Base-by-base conservation (phyloP, 2,329 filamentous ascomycete species). In the Talaromyces sp. region DNA sequence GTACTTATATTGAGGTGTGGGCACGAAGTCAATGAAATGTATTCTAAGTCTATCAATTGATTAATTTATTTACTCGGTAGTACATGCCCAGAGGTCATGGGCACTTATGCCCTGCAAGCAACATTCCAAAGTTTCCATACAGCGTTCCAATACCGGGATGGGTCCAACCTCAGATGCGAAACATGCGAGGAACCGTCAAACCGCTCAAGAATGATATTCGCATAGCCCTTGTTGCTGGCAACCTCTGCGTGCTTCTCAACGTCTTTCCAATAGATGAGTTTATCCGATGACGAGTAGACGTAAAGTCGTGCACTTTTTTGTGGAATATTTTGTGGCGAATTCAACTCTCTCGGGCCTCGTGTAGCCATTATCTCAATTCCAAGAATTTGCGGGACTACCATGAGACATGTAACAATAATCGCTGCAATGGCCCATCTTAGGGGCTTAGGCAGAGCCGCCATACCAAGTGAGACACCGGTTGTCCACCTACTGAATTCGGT, bases 151-250 rank as follows among this genome's bases (percentile, higher is more conserved):
- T 63, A 63, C 39, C 61, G 33, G 35, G 52, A 54, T 27, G 61
- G 50, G n/a, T 63, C 61, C 27, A 57, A 22, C 24, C 41, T 63
- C 19, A 63, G 7, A 48, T 63, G 61, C 14, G 61, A 63, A 22
- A 63, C 61, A 63, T 63, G 61, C 19, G 50, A 19, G 1, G 61
- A 63, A 19, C 61, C 61, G 11, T 63, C 61, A 19, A 63, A 63
- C 8, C 61, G 61, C 22, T 63, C 61, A 6, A 37, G 14, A 4
- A 41, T 33, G 27, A 63, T 19, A 48, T 63, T 39, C 0, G 7
- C 8, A 56, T 57, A 63, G 1, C 61, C 61, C 19, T 57, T 63
- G 5, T 33, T 24, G 16, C 13, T 63, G 11, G 61, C 61, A 45
- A 6, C 4, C 16, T 45, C 50, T 27, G 61, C 50, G 39, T 63